Evolutionary conservation across 176 grass and related monocot genomes (phyloP), one percentile per base, ranked within the genome.

Genomic region (Bromus sterilis): DNA sequence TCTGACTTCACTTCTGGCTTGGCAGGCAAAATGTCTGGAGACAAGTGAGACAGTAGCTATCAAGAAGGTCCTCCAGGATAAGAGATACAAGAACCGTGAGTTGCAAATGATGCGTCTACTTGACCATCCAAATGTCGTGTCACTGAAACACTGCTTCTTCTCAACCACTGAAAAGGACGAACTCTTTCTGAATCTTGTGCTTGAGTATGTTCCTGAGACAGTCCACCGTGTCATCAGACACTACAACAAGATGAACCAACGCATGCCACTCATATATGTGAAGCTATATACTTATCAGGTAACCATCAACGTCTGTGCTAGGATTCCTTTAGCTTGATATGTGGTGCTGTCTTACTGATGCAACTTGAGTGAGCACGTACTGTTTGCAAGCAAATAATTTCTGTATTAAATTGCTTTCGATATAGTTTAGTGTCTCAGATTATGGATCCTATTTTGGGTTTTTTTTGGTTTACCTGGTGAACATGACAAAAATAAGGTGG

Each of bases 11-110:
- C 55, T 64, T 81, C 55, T 88, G 33, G 14, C 18, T 59, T 75
- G 63, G 33, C 49, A 94, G 92, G 92, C 92, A 56, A 94, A 90
- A 77, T 94, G 92, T 80, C 73, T 91, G 8, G 92, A 94, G 85
- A 91, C 92, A 31, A 89, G 89, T 77, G 92, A 94, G 75, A 91
- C 82, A 28, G 83, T 94, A n/a, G 92, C 92, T 30, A 94, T 94
- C 58, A 94, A 94, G 78, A 94, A 94, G 77, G 92, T 94, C 65
- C 86, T 94, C 88, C 86, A 94, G 77, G 92, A 94, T 84, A 94
- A 89, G 64, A 85, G 89, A 29, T 94, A 94, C 71, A 94, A 94
- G 76, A 94, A 94, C 39, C 80, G 89, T 24, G 92, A 94, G 82
- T 53, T 94, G 80, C 92, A 94, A 81, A 91, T 87, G 37, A 94